Conservation (phyloP, 2,329 filamentous ascomycete genomes). For the Rutstroemia sp. region DNA sequence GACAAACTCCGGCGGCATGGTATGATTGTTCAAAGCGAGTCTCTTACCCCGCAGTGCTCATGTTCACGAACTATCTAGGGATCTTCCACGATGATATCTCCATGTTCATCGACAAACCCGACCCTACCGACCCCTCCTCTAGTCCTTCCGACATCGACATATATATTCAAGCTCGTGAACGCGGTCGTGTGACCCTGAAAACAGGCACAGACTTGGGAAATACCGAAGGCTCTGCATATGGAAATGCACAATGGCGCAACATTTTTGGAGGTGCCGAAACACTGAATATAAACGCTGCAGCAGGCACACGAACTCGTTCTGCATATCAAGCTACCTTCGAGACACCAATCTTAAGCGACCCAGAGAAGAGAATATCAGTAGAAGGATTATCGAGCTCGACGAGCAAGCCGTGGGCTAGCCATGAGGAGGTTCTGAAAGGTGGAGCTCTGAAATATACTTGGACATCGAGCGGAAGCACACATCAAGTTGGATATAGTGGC, state of each 20-base stretch:
- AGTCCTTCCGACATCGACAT: slow-evolving; percentile 75
- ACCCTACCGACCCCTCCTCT: slow-evolving; percentile 58
- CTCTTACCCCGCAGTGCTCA: background rate
- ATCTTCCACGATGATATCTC: slow-evolving; percentile 81
- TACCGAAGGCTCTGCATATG: slow-evolving; percentile 87
- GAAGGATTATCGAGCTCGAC: slow-evolving; percentile 79
- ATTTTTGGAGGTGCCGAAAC: slow-evolving; percentile 91
- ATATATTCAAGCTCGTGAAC: slow-evolving; percentile 69
- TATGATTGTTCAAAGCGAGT: slow-evolving; percentile 35
- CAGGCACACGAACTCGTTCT: slow-evolving; percentile 84
- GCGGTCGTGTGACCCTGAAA: slow-evolving; percentile 78
- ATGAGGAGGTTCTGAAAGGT: slow-evolving; percentile 82
- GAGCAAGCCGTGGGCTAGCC: slow-evolving; percentile 86
- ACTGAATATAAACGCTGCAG: slow-evolving; percentile 75
- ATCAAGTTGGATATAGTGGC: slow-evolving; percentile 73
- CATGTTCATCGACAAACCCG: slow-evolving; percentile 73
- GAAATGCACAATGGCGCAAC: slow-evolving; percentile 81
- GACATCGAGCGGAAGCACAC: slow-evolving; percentile 54
- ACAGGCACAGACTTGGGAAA: slow-evolving; percentile 93
- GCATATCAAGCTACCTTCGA: slow-evolving; percentile 84
- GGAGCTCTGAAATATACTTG: slow-evolving; percentile 71
- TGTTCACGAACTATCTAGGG: slow-evolving; percentile 40
- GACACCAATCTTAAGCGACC: slow-evolving; percentile 76
- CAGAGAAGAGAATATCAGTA: slow-evolving; percentile 69
- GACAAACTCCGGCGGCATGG: slow-evolving; percentile 75